Evolutionary conservation across 257 asterid species (phyloP).

Genomic region (Rhazya stricta): DNA sequence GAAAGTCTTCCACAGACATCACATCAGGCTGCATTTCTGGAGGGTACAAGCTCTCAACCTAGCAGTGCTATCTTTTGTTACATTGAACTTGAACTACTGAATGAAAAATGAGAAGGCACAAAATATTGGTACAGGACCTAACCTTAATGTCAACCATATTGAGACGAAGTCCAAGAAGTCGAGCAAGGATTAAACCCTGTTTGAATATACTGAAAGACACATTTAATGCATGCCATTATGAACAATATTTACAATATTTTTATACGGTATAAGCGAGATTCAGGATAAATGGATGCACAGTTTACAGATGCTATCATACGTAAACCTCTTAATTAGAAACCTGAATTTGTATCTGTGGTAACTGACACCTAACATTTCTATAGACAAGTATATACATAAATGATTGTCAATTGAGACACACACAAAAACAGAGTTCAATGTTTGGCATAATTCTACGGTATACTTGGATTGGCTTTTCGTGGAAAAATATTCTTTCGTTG

Average conservation of each 20-base stretch:
- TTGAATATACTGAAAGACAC: constrained; percentile 12
- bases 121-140: constrained; percentile 12
- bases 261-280: neutral
- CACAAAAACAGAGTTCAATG: neutral
- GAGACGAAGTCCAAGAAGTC: constrained; percentile 78
- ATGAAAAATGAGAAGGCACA: neutral
- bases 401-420: neutral
- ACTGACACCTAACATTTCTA: neutral
- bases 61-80: constrained; percentile 6
- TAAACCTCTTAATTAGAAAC: neutral
- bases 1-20: constrained; percentile 72
- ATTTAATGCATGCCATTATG: neutral
- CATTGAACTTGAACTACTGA: neutral
- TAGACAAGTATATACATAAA: neutral
- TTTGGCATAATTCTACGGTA: neutral
- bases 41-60: constrained; percentile 94
- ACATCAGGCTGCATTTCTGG: constrained; percentile 67
- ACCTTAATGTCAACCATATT: constrained; percentile 72
- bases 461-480: too few relatives aligned
- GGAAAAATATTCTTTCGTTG: too few relatives aligned
- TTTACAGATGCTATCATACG: neutral
- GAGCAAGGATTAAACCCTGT: constrained; percentile 89
- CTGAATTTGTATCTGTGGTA: neutral
- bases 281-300: neutral
- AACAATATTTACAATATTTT: too few relatives aligned